Evolutionary conservation across 1,139 yeast genomes (phyloP).

Genomic region (Blastobotrys ciferrii): DNA sequence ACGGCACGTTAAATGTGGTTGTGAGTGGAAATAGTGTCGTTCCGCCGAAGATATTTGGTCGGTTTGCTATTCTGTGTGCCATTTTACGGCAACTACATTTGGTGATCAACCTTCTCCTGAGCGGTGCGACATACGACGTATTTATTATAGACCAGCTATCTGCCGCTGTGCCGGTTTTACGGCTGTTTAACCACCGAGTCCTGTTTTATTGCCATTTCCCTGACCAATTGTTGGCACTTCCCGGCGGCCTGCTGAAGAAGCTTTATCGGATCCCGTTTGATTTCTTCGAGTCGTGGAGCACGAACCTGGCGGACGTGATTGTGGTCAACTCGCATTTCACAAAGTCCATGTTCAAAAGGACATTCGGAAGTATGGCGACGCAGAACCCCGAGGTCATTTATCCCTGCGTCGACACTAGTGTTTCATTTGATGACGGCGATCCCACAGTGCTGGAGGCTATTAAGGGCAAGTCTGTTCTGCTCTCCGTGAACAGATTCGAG

Average conservation of each 20-base stretch:
- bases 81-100: constrained; percentile 77
- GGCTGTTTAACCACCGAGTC: constrained; percentile 44
- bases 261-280: constrained; percentile 83
- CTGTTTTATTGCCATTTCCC: constrained; percentile 96
- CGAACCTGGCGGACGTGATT: constrained; percentile 69
- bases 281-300: constrained; percentile 73
- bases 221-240: constrained; percentile 72
- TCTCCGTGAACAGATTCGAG: constrained; percentile 88
- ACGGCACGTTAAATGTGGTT: constrained; percentile 53
- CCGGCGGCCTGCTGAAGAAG: constrained; percentile 53
- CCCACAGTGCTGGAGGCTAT: constrained; percentile 12
- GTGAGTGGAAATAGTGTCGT: constrained; percentile 75
- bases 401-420: constrained; percentile 63
- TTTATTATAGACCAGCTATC: constrained; percentile 87
- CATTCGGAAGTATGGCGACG: constrained; percentile 50
- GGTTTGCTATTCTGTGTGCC: constrained; percentile 78
- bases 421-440: constrained; percentile 10
- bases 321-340: constrained; percentile 91
- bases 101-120: constrained; percentile 47
- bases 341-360: constrained; percentile 58
- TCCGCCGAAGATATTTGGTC: constrained; percentile 67
- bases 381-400: constrained; percentile 68
- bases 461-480: constrained; percentile 43
- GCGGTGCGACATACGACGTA: constrained; percentile 57
- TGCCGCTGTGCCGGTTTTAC: constrained; percentile 75